Evolutionary conservation across 1,139 yeast genomes (phyloP).

Genomic region (Debaryomyces sp.): DNA sequence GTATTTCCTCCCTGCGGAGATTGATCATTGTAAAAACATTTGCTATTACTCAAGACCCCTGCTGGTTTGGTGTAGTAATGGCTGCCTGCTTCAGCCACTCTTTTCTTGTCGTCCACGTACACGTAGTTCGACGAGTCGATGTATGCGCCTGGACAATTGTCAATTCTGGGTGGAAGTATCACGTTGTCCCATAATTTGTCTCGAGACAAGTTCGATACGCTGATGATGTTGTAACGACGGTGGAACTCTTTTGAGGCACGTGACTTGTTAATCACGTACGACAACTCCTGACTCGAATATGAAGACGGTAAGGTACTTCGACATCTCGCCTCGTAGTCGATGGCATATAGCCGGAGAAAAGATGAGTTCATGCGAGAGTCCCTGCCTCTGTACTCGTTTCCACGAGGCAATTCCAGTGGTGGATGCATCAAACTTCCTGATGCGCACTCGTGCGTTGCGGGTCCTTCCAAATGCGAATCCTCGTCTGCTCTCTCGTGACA

Average conservation of each 20-base stretch:
- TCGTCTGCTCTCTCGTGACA: not conserved
- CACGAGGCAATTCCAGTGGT: not conserved
- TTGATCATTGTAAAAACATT: conserved; percentile 29
- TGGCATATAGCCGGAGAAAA: conserved; percentile 50
- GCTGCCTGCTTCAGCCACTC: not conserved
- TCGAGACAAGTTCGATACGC: conserved; percentile 39
- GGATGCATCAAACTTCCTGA: not conserved
- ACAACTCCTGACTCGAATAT: conserved; percentile 27
- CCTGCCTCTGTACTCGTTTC: conserved; percentile 19
- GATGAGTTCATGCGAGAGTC: conserved; percentile 50
- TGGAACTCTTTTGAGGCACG: not conserved
- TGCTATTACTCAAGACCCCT: conserved; percentile 31
- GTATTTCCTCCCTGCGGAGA: conserved; percentile 46
- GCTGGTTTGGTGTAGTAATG: conserved; percentile 29
- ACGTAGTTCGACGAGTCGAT: conserved; percentile 28
- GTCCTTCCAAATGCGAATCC: not conserved
- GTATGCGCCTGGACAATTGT: conserved; percentile 30
- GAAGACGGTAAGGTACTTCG: conserved; percentile 33
- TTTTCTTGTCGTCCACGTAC: conserved; percentile 16
- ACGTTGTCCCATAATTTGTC: conserved; percentile 54
- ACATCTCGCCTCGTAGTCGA: conserved; percentile 42
- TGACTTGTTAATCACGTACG: conserved; percentile 12
- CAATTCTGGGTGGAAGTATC: conserved; percentile 50
- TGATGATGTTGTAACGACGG: conserved; percentile 25
- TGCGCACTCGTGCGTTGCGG: not conserved